These are phyloP conservation scores for Clonostachys byssicola DNA, from an alignment of 2,329 filamentous ascomycete species.

Conservation along the genomic window DNA sequence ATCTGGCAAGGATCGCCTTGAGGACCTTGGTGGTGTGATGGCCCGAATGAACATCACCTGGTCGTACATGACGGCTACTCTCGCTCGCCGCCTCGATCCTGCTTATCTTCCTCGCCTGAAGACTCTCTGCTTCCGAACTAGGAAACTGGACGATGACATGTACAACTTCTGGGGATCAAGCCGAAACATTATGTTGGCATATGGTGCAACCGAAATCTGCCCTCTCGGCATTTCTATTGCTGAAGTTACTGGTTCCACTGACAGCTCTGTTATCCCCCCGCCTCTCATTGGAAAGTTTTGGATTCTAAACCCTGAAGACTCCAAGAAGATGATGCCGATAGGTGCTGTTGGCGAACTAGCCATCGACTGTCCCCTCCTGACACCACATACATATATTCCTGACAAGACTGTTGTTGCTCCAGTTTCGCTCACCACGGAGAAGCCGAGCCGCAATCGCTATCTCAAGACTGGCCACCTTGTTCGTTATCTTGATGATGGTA, in stretches of 20 bases:
- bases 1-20: slow-evolving; percentile 39
- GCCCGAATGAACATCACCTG: slow-evolving; percentile 44
- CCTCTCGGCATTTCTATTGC: slow-evolving; percentile 46
- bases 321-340: slow-evolving; percentile 43
- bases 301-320: slow-evolving; percentile 48
- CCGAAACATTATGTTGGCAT: slow-evolving; percentile 42
- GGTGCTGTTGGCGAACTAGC: slow-evolving; percentile 55
- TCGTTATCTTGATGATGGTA: slow-evolving; percentile 40
- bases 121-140: slow-evolving; percentile 41
- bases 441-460: slow-evolving; percentile 24
- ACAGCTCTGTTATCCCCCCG: slow-evolving; percentile 36
- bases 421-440: slow-evolving; percentile 9
- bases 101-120: slow-evolving; percentile 26
- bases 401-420: slow-evolving; percentile 13
- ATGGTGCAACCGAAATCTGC: slow-evolving; percentile 46
- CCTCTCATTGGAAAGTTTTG: slow-evolving; percentile 45
- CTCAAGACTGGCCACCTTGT: slow-evolving; percentile 48
- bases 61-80: slow-evolving; percentile 53
- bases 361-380: slow-evolving; percentile 43
- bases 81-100: slow-evolving; percentile 42
- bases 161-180: slow-evolving; percentile 40
- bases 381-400: slow-evolving; percentile 25
- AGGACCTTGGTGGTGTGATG: slow-evolving; percentile 45
- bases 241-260: slow-evolving; percentile 28
- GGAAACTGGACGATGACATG: slow-evolving; percentile 43